Evolutionary conservation across 805 yeast species (phyloP).

Genomic region (Teunomyces pallodes): DNA sequence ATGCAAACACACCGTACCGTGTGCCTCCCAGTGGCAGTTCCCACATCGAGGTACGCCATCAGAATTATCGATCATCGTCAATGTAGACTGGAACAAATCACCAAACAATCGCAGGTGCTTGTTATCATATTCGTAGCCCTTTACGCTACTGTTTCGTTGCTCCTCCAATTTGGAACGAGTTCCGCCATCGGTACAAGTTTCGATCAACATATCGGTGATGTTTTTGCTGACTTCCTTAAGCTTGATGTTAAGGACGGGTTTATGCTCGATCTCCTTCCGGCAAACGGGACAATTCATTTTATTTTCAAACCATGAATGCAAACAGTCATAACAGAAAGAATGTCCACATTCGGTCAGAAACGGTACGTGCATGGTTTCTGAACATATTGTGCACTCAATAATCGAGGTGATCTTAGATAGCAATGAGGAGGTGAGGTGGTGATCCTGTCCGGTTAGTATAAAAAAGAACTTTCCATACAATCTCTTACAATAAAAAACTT

Average conservation of each 20-base stretch:
- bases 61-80: conserved; percentile 55
- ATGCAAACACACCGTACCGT: conserved; percentile 63
- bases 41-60: conserved; percentile 78
- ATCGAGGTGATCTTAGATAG: conserved; percentile 26
- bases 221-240: conserved; percentile 48
- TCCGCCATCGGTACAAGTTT: conserved; percentile 24
- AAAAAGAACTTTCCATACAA: not conserved
- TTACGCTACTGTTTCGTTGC: conserved; percentile 24
- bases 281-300: conserved; percentile 70
- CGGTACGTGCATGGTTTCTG: conserved; percentile 67
- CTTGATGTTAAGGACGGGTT: conserved; percentile 54
- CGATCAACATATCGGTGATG: conserved; percentile 39
- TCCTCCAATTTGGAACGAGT: conserved; percentile 20
- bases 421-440: conserved; percentile 17
- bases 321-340: conserved; percentile 65
- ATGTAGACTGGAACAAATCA: conserved; percentile 48
- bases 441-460: conserved; percentile 22
- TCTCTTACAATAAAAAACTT: conserved; percentile 1
- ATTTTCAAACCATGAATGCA: conserved; percentile 59
- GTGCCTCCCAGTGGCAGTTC: conserved; percentile 78
- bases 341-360: conserved; percentile 69
- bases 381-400: conserved; percentile 63
- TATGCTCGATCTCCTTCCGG: conserved; percentile 44
- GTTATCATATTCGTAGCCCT: conserved; percentile 41
- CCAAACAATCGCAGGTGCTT: conserved; percentile 43